Base-by-base conservation (phyloP, 2,329 filamentous ascomycete species). In the Ophiosphaerella herpotricha region DNA sequence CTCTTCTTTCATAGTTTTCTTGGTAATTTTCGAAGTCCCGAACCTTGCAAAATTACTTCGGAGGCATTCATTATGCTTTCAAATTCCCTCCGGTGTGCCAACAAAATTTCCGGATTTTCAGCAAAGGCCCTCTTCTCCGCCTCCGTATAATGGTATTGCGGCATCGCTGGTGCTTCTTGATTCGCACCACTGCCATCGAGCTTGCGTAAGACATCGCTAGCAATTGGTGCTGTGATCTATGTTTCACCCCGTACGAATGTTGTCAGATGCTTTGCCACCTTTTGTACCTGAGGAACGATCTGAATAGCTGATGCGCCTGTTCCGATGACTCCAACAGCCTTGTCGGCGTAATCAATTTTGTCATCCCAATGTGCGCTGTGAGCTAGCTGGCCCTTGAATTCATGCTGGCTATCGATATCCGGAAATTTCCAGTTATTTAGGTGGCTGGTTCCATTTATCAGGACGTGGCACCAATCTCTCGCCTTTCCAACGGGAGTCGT, bases 81-180 rank as follows among this genome's bases (percentile, higher is more conserved):
- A 47, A 80, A 74, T 49, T 74, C 71, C 60, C 77, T 79, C 46
- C 77, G 74, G 55, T 78, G 79, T 50, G 76, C 72, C 14, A 88
- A 71, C 26, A 77, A 69, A 41, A 78, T 77, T 3, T 83, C 75
- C 0, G 86, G 83, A 56, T 90, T 77, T 38, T 81, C 75, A 2
- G 58, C 60, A 66, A 88, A 88, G 0, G 78, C 77, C n/a, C 83
- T 76, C 12, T 78, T 77, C 43, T 85, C 78, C 11, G 85, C 81
- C 2, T 80, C 67, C 50, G 74, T 76, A 61, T 75, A 78, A 46
- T 64, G 70, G 59, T 77, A 72, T 58, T 78, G 77, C 18, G 18
- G 4, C 18, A 18, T 18, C 18, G 18, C 4, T 18, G 4, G 18
- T 18, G 18, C 18, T 18, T 18, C 18, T 18, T 18, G 18, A 18